Base-by-base conservation (phyloP, 306 rosid genomes). In the Glycine latifolia region DNA sequence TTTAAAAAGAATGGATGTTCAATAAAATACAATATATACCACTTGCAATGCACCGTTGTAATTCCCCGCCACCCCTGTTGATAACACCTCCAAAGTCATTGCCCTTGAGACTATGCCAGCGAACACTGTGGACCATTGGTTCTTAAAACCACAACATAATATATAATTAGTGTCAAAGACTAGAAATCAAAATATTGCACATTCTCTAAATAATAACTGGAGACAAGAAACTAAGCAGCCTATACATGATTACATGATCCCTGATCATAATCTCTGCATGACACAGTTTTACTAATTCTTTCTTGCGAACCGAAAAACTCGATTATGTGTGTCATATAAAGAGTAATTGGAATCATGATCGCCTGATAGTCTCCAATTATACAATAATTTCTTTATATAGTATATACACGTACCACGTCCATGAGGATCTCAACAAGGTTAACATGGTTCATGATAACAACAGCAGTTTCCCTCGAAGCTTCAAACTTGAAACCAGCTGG, bases 41-140 rank as follows among this genome's bases (percentile, higher is more conserved):
- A 96, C 99, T 96, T 96, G 99, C 76, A 96, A 76, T 49, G 98
- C 99, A 68, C 99, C 99, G 37, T 96, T 94, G 86, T 90, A 96
- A 69, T 94, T 96, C 73, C 98, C 99, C 2, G 99, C 98, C 6
- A 96, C 99, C 13, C 99, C 99, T 1, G 99, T 92, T 73, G 98
- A 96, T 15, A 93, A 75, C 31, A 96, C 97, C 79, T 96, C 99
- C 67, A 96, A 63, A 8, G 99, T 91, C 95, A 91, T 74, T 43
- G 98, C 99, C 89, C 98, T 93, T 50, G 99, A 96, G 67, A 96
- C 97, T 37, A 96, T 89, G 1, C 94, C 94, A 47, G 98, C 90
- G 82, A 96, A 96, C 63, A 96, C 87, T 2, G 95, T 93, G 52
- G 97, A 87, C 98, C 98, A 92, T 78, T 96, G 98, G 83, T 85